phyloP scores from a whole-genome alignment of 2,329 filamentous ascomycete genomes.

The Aspergillus neoniger region DNA sequence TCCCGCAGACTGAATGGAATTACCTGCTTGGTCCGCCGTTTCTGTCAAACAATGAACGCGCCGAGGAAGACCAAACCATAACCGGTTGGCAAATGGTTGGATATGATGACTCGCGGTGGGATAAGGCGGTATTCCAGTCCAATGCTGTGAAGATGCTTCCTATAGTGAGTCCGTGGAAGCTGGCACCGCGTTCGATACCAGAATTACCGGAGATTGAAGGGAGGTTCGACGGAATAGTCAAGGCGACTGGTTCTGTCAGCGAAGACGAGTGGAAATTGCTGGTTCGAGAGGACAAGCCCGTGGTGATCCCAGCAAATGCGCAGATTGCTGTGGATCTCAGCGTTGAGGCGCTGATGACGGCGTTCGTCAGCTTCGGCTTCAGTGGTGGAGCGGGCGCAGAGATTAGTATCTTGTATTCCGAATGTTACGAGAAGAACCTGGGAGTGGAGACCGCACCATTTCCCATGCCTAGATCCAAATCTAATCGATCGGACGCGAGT shows the following conservation, averaged over 20 bases:
- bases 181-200: conserved; percentile 2
- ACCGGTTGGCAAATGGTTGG: background rate
- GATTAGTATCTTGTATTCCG: conserved; percentile 2
- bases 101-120: conserved; percentile 8
- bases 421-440: conserved; percentile 9
- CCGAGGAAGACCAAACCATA: background rate
- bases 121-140: background rate
- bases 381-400: background rate
- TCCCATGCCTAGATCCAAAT: conserved; percentile 8
- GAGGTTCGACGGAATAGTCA: background rate
- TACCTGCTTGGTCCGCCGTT: conserved; percentile 11
- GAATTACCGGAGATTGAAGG: background rate
- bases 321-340: background rate
- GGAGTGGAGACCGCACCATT: background rate
- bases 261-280: background rate
- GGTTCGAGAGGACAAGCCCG: background rate
- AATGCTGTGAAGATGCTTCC: conserved; percentile 10
- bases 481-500: background rate
- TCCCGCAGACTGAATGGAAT: conserved; percentile 5
- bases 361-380: background rate
- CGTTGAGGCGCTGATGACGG: background rate
- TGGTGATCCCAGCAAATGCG: background rate
- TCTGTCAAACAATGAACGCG: conserved; percentile 5
- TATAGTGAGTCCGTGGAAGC: conserved; percentile 4
- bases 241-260: background rate